A percentile compares a stretch with the other conserved stretches of the same genome.
phyloP scores from a whole-genome alignment of 2,329 filamentous ascomycete genomes.

The Fusarium chlamydosporum region DNA sequence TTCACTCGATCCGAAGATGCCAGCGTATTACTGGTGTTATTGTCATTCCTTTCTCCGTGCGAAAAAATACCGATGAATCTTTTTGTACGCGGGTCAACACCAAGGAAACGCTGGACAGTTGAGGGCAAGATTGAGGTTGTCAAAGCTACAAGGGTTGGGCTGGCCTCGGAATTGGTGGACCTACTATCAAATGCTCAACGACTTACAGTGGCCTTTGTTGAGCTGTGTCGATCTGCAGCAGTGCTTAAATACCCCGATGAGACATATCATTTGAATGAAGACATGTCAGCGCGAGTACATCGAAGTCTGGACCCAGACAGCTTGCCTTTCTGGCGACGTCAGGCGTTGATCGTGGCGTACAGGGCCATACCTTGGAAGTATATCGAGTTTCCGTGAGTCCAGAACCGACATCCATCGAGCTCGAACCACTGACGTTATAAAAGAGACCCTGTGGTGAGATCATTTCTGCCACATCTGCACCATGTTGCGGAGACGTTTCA shows the following conservation, averaged over 20 bases:
- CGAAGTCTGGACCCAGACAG: constrained; percentile 26
- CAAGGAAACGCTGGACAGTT: constrained; percentile 47
- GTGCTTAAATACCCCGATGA: constrained; percentile 31
- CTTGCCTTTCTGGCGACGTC: constrained; percentile 38
- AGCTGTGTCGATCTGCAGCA: constrained; percentile 26
- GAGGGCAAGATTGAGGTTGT: constrained; percentile 41
- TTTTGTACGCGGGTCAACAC: constrained; percentile 39
- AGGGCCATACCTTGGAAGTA: constrained; percentile 46
- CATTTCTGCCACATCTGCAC: constrained; percentile 42
- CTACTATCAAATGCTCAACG: constrained; percentile 31
- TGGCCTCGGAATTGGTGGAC: constrained; percentile 22
- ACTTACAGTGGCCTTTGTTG: constrained; percentile 27
- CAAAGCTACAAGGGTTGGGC: constrained; percentile 53
- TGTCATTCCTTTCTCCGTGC: constrained; percentile 43
- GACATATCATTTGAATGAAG: constrained; percentile 41
- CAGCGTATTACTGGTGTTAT: constrained; percentile 38
- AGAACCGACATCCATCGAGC: constrained; percentile 8
- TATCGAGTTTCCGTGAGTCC: constrained; percentile 44
- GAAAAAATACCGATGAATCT: constrained; percentile 43
- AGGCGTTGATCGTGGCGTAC: constrained; percentile 42
- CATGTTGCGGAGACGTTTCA: constrained; percentile 34
- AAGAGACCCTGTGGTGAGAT: constrained; percentile 34
- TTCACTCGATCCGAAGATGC: constrained; percentile 38
- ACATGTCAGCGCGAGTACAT: constrained; percentile 34
- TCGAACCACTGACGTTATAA: constrained; percentile 20